phyloP scores from a whole-genome alignment of 164 flowering plant species.

The Liquidambar formosana region DNA sequence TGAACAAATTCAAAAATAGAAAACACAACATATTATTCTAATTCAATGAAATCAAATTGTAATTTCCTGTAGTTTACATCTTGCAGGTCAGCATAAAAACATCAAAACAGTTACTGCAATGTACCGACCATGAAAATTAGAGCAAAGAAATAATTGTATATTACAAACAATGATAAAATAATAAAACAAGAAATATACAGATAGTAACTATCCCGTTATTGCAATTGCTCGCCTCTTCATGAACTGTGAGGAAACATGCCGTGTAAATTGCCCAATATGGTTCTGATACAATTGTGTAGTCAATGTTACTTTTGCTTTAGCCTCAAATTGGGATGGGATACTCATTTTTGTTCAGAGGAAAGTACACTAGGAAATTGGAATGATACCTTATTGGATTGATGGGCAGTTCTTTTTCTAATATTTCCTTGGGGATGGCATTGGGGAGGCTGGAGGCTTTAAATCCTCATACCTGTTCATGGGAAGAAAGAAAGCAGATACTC shows the following conservation, averaged over 20 bases:
- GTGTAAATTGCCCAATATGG: neutral
- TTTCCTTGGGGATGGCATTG: slow-evolving; percentile 37
- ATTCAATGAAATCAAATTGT: too few species aligned
- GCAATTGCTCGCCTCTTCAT: slow-evolving; percentile 12
- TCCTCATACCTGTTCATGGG: slow-evolving; percentile 66
- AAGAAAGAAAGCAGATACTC: neutral
- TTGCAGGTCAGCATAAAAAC: slow-evolving; percentile 46
- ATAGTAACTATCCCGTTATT: neutral
- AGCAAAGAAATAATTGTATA: neutral
- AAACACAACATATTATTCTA: too few species aligned
- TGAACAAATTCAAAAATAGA: too few species aligned
- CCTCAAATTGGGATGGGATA: neutral
- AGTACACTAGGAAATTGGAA: neutral
- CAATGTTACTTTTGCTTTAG: neutral
- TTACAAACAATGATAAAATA: neutral
- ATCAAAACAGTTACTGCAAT: slow-evolving; percentile 62
- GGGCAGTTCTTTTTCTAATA: neutral
- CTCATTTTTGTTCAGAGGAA: neutral
- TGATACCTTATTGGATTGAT: slow-evolving; percentile 1
- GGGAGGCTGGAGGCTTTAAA: slow-evolving; percentile 79
- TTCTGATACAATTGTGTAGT: neutral
- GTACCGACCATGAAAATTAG: too few species aligned
- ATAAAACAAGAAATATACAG: neutral
- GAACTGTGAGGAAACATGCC: neutral
- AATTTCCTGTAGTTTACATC: too few species aligned